These are phyloP conservation scores for Quercus engelmannii DNA, from an alignment of 306 rosid species.

Conservation along the genomic window DNA sequence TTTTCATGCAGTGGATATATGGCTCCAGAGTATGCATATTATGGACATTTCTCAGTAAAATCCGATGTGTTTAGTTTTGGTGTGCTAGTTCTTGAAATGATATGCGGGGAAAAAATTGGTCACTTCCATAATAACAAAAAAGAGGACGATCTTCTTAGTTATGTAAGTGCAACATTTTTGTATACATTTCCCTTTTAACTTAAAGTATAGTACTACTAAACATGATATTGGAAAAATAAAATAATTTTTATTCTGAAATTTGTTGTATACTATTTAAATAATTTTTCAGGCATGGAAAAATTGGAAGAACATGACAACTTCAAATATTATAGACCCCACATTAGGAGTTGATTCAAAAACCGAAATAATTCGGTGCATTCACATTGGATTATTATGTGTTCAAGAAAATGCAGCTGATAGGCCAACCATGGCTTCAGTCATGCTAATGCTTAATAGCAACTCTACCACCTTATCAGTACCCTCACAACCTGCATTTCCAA, in stretches of 20 bases:
- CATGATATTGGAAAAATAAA: too few relatives aligned
- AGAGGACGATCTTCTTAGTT: conserved; percentile 22
- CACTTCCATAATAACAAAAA: conserved; percentile 14
- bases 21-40: conserved; percentile 9
- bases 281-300: conserved; percentile 8
- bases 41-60: conserved; percentile 9
- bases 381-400: conserved; percentile 50
- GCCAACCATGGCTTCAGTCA: conserved; percentile 42
- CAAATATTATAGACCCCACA: background rate
- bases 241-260: too few relatives aligned
- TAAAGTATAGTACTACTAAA: too few relatives aligned
- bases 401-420: conserved; percentile 38
- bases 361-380: conserved; percentile 32
- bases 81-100: background rate
- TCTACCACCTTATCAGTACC: conserved; percentile 29
- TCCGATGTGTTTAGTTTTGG: background rate
- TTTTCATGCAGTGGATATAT: background rate
- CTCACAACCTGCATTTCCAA: conserved; percentile 35
- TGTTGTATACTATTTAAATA: background rate
- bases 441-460: conserved; percentile 34
- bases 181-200: too few relatives aligned
- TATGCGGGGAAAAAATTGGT: background rate
- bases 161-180: conserved; percentile 4
- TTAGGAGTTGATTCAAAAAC: too few relatives aligned
- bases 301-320: background rate